Evolutionary conservation across 78 protist species (phyloP), one percentile per base, ranked within the genome.

Genomic region (Dictyostelium purpureum): DNA sequence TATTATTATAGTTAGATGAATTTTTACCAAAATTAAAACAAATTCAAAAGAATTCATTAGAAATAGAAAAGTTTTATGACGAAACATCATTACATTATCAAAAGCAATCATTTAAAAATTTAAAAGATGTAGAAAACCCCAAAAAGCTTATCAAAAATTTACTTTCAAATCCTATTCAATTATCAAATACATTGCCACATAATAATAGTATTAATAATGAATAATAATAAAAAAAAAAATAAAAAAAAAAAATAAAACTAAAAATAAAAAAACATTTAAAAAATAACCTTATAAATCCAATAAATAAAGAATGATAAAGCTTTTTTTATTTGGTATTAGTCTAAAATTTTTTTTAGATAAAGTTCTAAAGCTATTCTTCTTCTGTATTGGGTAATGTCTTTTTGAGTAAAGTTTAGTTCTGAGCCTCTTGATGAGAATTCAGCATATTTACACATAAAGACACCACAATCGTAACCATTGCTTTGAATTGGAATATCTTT

Each of bases 391-490:
- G 95, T 37, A 2, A 90, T 90, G 42, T 90, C 89, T 45, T 90
- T 81, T 54, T 90, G 95, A 7, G 83, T 51, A 42, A 90, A 90
- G 2, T 26, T 61, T 16, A 90, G 7, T 51, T 56, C 19, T 3
- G 61, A 11, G 18, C 94, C 93, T 77, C 93, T 75, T 26, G 94
- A 52, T 9, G 52, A 16, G 26, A 24, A 95, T 47, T 96, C 96
- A 35, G 97, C 97, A 63, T 82, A 96, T 43, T 45, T 71, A 54
- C 97, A 96, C 37, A 76, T 54, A 45, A 96, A 97, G n/a, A 97
- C 97, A 37, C 98, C 98, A 79, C 98, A 97, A 56, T 96, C 97
- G 63, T 42, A 92, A 26, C 98, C 95, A 77, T 97, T 96, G 16
- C 28, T 21, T 79, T 97, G 98, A 5, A 21, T 28, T 47, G 97